phyloP scores from a whole-genome alignment of 371 early-diverging fungal genomes.

The Haplosporangium sp. region DNA sequence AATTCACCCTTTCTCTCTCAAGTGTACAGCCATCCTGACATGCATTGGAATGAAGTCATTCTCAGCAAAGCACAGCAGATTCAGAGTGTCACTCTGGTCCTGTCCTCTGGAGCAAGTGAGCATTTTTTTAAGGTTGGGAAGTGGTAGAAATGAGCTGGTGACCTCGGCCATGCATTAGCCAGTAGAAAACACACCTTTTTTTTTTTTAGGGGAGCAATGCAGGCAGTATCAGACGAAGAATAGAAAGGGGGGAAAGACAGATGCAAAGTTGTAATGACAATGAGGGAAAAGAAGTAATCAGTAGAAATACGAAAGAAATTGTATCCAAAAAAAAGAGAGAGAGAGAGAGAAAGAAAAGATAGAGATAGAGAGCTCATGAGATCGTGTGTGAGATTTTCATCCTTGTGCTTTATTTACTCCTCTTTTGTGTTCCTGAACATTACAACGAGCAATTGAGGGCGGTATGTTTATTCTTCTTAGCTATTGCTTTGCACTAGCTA shows the following conservation, averaged over 20 bases:
- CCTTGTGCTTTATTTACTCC: neutral
- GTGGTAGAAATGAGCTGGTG: neutral
- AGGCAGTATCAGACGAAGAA: neutral
- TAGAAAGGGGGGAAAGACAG: neutral
- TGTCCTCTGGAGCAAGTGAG: neutral
- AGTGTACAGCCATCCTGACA: neutral
- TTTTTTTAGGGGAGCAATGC: conserved; percentile 5
- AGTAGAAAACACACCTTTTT: conserved; percentile 1
- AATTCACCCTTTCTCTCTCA: neutral
- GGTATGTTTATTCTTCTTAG: neutral
- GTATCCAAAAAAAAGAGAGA: conserved; percentile 5
- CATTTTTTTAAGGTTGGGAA: neutral
- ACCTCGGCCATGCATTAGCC: neutral
- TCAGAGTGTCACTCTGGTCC: neutral
- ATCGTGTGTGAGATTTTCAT: conserved; percentile 3
- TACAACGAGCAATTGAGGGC: neutral
- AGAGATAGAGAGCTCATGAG: neutral
- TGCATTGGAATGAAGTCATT: neutral
- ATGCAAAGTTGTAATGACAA: neutral
- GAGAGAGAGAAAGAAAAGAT: neutral
- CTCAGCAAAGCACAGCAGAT: neutral
- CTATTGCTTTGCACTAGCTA: neutral
- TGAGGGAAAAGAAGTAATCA: neutral
- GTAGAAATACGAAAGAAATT: conserved; percentile 4
- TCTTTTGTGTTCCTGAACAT: conserved; percentile 2